Evolutionary conservation across 2,329 filamentous ascomycete species (phyloP).

Genomic region (Biscogniauxia mediterranea): DNA sequence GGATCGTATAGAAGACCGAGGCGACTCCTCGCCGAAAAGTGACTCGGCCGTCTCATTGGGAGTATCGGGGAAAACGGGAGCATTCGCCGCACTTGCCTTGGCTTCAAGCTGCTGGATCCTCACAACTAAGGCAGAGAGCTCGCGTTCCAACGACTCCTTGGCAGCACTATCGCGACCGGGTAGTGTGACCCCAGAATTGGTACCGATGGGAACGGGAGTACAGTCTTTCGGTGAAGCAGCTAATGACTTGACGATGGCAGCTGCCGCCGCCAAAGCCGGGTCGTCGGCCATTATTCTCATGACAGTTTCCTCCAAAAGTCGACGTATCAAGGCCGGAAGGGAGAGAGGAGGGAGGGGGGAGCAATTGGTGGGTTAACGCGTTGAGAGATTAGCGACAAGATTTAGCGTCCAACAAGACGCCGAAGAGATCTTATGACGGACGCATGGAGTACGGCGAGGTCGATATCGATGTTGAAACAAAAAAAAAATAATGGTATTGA

Average conservation of each 20-base stretch:
- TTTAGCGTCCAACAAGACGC: conserved; percentile 26
- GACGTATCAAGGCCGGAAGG: conserved; percentile 1
- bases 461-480: conserved; percentile 11
- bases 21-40: conserved; percentile 57
- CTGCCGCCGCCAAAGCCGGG: conserved; percentile 51
- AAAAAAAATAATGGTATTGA: conserved; percentile 1
- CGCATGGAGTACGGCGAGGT: conserved; percentile 24
- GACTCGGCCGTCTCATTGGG: conserved; percentile 73
- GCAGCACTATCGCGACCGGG: conserved; percentile 74
- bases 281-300: conserved; percentile 50
- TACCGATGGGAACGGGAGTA: conserved; percentile 39
- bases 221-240: conserved; percentile 44
- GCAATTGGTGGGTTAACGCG: conserved; percentile 6
- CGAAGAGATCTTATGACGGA: conserved; percentile 21
- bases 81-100: conserved; percentile 62
- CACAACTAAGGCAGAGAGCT: conserved; percentile 74
- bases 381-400: conserved; percentile 9
- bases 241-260: conserved; percentile 53
- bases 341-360: conserved; percentile 1
- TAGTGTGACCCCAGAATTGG: conserved; percentile 59
- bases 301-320: conserved; percentile 11
- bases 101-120: conserved; percentile 82
- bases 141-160: conserved; percentile 77
- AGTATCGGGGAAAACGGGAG: conserved; percentile 69
- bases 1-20: conserved; percentile 36